These are phyloP conservation scores for Prorocentrum cordatum DNA, from an alignment of 169 alveolate species.

Conservation along the genomic window DNA sequence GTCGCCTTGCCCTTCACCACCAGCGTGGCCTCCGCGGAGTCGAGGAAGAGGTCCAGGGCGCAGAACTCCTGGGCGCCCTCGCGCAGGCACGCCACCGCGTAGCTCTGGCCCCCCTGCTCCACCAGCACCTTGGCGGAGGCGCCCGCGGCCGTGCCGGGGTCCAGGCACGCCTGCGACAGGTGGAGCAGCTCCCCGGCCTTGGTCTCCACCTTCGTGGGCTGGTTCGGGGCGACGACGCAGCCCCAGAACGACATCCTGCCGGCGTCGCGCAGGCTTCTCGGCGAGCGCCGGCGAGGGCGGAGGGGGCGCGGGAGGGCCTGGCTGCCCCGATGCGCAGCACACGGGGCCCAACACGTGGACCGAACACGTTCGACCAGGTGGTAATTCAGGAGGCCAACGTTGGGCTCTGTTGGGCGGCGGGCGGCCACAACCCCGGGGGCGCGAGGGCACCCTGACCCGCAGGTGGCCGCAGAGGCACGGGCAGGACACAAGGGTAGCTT, in stretches of 20 bases:
- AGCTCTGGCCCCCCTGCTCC: slow-evolving; percentile 40
- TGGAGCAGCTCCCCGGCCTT: slow-evolving; percentile 44
- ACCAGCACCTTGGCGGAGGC: slow-evolving; percentile 47
- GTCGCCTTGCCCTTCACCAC: slow-evolving; percentile 67
- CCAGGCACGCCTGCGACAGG: slow-evolving; percentile 59
- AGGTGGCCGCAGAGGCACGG: too few relatives aligned
- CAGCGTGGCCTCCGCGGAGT: slow-evolving; percentile 39
- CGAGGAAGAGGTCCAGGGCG: slow-evolving; percentile 62
- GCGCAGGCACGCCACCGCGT: slow-evolving; percentile 56
- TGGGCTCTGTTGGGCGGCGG: too few relatives aligned
- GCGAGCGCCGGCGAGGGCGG: too few relatives aligned
- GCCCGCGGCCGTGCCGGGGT: slow-evolving; percentile 47
- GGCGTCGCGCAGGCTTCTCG: too few relatives aligned
- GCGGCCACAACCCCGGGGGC: too few relatives aligned
- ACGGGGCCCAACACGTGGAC: too few relatives aligned
- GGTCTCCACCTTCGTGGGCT: slow-evolving; percentile 58
- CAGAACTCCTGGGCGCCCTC: slow-evolving; percentile 63
- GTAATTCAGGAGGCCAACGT: too few relatives aligned
- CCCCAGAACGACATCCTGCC: slow-evolving; percentile 69
- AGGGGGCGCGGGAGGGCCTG: too few relatives aligned
- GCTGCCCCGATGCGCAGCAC: too few relatives aligned
- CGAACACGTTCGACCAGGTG: too few relatives aligned
- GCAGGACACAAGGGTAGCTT: too few relatives aligned
- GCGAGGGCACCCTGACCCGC: too few relatives aligned
- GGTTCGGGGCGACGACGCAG: slow-evolving; percentile 49